Evolutionary conservation across 352 stramenopile species (phyloP), one percentile per base, ranked within the genome.

Genomic region (Blastocystis sp.): DNA sequence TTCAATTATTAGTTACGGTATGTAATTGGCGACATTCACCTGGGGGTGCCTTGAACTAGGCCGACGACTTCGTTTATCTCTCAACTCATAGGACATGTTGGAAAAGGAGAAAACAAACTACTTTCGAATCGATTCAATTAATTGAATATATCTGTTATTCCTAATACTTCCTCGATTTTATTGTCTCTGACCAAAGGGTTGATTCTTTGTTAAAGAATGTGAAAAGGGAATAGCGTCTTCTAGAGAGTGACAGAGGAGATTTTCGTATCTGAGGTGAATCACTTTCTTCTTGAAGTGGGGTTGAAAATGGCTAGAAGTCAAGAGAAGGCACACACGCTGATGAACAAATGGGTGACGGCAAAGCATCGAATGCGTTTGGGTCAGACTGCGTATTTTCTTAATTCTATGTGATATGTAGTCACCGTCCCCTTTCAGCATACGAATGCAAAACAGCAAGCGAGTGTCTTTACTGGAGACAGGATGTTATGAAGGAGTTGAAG

Each of bases 401-500:
- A 44, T 82, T 66, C 44, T 64, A 19, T 62, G 51, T 68, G 5
- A 70, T 0, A 27, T 24, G 37, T 78, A 89, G 64, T 56, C 60
- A 89, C 57, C 78, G 59, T 42, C 59, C 78, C 22, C 57, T 78
- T 54, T 78, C 78, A 51, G 64, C 59, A n/a, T 89, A 89, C 17
- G 73, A 82, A 54, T 82, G 78, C 19, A 89, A 89, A 51, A 78
- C 78, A 15, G 64, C 64, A 13, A 60, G 53, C 7, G 78, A 89
- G 44, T 89, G 78, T 69, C 42, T 78, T 2, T 78, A 78, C 42
- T 89, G 78, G 78, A 79, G 78, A 78, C 35, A 78, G n/a, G 78
- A 89, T 89, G 64, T 89, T 24, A 56, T 89, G 30, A 89, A 89
- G n/a, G 78, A 89, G 44, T 22, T 89, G 35, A 30, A 89, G 22